These are phyloP conservation scores for Neonectria sp. DNA, from an alignment of 2,329 filamentous ascomycete species.

Conservation along the genomic window DNA sequence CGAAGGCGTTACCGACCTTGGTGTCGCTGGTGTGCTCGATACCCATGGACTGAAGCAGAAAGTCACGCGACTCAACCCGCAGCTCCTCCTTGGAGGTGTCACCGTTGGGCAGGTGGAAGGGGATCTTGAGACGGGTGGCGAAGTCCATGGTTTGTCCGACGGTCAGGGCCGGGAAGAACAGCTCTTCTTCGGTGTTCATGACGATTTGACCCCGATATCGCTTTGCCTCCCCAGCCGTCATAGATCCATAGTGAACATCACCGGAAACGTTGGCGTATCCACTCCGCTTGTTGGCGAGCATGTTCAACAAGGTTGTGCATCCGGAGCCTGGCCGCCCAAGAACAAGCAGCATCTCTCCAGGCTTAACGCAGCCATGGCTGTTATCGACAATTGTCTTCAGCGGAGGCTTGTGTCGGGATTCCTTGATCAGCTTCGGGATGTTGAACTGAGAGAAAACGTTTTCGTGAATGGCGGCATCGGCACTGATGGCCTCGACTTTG, in stretches of 20 bases:
- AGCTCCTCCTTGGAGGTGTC: conserved; percentile 60
- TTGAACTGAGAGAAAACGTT: conserved; percentile 74
- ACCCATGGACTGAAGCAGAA: conserved; percentile 70
- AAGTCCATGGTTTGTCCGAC: conserved; percentile 81
- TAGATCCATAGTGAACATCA: conserved; percentile 70
- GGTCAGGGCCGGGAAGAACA: conserved; percentile 77
- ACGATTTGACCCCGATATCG: conserved; percentile 72
- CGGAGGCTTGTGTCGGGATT: conserved; percentile 68
- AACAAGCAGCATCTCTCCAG: conserved; percentile 81
- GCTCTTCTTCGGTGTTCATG: conserved; percentile 80
- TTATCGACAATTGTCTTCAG: conserved; percentile 76
- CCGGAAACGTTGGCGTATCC: conserved; percentile 73
- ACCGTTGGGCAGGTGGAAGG: conserved; percentile 62
- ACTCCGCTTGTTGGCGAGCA: conserved; percentile 74
- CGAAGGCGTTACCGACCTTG: conserved; percentile 77
- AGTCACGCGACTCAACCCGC: conserved; percentile 63
- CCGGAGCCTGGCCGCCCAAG: conserved; percentile 78
- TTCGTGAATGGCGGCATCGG: conserved; percentile 76
- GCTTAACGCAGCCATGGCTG: conserved; percentile 78
- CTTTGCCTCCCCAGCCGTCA: conserved; percentile 63
- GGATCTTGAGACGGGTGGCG: conserved; percentile 73
- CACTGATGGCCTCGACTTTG: conserved; percentile 72
- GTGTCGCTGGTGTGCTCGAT: conserved; percentile 74
- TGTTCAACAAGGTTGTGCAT: conserved; percentile 80
- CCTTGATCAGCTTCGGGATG: conserved; percentile 66